Conservation (phyloP, 2,329 filamentous ascomycete genomes). For the Fusarium tuaranense region DNA sequence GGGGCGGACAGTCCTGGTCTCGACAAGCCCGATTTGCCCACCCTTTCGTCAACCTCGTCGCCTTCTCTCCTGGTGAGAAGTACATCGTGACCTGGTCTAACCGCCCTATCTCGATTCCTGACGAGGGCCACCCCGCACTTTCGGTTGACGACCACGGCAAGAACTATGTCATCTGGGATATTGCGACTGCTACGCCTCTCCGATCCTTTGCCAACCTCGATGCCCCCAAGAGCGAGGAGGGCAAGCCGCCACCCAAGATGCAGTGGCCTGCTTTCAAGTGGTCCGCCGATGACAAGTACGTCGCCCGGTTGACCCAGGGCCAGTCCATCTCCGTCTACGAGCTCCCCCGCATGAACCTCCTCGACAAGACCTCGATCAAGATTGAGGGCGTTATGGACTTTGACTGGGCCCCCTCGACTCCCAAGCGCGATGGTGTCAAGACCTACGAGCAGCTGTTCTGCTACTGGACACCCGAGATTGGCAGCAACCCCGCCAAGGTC, state of each 20-base stretch:
- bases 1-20: slow-evolving; percentile 91
- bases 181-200: slow-evolving; percentile 87
- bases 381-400: slow-evolving; percentile 98
- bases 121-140: slow-evolving; percentile 85
- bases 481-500: slow-evolving; percentile 97
- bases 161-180: slow-evolving; percentile 99
- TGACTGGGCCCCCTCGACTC: slow-evolving; percentile 92
- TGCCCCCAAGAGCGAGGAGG: slow-evolving; percentile 68
- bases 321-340: slow-evolving; percentile 94
- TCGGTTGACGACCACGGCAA: slow-evolving; percentile 96
- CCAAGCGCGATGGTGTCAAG: slow-evolving; percentile 87
- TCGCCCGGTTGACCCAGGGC: slow-evolving; percentile 89
- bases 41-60: slow-evolving; percentile 93
- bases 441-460: slow-evolving; percentile 95
- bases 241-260: slow-evolving; percentile 83
- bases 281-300: slow-evolving; percentile 97
- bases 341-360: slow-evolving; percentile 86
- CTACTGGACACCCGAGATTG: slow-evolving; percentile 99
- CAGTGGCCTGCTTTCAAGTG: slow-evolving; percentile 99
- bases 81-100: slow-evolving; percentile 98
- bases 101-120: slow-evolving; percentile 90
- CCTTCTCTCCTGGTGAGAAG: slow-evolving; percentile 93
- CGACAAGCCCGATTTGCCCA: slow-evolving; percentile 94
- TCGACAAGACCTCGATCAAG: slow-evolving; percentile 94
- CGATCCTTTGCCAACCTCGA: slow-evolving; percentile 95